These are phyloP conservation scores for Macrocybe gigantea DNA, from an alignment of 768 basidiomycete species.

Conservation along the genomic window DNA sequence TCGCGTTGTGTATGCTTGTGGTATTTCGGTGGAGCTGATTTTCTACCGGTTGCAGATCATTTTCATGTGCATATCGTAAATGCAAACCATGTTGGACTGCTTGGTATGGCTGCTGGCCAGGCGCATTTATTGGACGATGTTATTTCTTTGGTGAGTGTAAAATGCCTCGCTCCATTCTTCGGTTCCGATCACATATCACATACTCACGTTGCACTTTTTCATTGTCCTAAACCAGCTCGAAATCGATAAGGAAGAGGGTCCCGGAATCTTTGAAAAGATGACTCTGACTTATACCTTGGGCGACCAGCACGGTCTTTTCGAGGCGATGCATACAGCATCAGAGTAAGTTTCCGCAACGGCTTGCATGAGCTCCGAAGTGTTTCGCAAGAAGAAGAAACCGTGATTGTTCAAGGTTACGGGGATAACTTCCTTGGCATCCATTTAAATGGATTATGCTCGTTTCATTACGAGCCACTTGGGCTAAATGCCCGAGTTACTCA, in stretches of 20 bases:
- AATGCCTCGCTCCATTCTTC: no score
- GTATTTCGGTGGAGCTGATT: not conserved
- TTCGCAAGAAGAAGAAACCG: no score
- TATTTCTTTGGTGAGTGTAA: constrained; percentile 61
- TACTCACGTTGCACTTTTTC: not conserved
- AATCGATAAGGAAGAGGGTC: constrained; percentile 53
- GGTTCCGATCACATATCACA: no score
- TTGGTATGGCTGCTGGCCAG: constrained; percentile 82
- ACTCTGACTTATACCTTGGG: constrained; percentile 82
- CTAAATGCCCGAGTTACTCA: no score
- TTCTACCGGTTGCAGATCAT: constrained; percentile 50
- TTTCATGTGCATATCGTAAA: constrained; percentile 94
- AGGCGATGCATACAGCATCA: constrained; percentile 23
- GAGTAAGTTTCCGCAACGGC: no score
- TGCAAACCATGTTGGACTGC: constrained; percentile 51
- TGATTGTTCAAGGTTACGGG: no score
- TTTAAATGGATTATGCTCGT: no score
- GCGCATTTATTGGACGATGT: constrained; percentile 92
- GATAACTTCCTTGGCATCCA: no score
- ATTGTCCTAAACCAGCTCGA: constrained; percentile 25
- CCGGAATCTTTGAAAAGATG: constrained; percentile 59
- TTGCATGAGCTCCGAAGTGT: no score
- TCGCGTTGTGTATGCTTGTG: constrained; percentile 1
- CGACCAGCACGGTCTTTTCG: constrained; percentile 69
- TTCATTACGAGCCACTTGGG: no score